A percentile compares a stretch with the other conserved stretches of the same genome.
These are phyloP conservation scores for Candida chilensis DNA, from an alignment of 805 yeast species.

Conservation along the genomic window DNA sequence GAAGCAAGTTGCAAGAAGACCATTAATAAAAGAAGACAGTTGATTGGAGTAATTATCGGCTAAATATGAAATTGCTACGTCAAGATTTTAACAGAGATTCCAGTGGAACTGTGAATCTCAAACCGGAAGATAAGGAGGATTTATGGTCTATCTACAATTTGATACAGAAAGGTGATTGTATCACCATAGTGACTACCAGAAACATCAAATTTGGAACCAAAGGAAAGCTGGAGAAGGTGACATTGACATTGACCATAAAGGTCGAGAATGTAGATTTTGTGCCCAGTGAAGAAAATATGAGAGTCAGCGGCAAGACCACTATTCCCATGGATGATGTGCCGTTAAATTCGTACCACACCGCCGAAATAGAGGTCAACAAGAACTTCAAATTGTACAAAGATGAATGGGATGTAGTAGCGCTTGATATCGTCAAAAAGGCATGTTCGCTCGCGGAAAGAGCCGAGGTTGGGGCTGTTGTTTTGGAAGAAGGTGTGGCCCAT, in stretches of 20 bases:
- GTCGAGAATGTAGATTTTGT: constrained; percentile 73
- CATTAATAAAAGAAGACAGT: no score
- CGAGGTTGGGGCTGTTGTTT: constrained; percentile 87
- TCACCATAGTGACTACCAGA: constrained; percentile 61
- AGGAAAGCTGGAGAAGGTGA: constrained; percentile 45
- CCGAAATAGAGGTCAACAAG: constrained; percentile 64
- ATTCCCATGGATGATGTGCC: constrained; percentile 70
- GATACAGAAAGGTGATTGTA: constrained; percentile 65
- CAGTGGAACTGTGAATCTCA: constrained; percentile 55
- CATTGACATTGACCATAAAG: constrained; percentile 36
- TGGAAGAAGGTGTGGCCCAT: constrained; percentile 94
- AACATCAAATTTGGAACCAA: constrained; percentile 41
- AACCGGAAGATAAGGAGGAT: constrained; percentile 88
- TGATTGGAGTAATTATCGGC: no score
- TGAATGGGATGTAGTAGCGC: constrained; percentile 72
- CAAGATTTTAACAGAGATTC: constrained; percentile 46
- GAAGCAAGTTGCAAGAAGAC: no score
- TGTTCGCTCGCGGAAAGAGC: constrained; percentile 73
- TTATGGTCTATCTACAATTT: constrained; percentile 83
- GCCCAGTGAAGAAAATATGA: constrained; percentile 65
- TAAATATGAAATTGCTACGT: constrained; percentile 55
- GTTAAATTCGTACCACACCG: constrained; percentile 80
- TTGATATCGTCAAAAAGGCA: constrained; percentile 56
- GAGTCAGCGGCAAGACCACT: constrained; percentile 73
- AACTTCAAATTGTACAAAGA: constrained; percentile 63